Conservation (phyloP, 192 early-diverging fungal genomes). For the Obelidium mucronatum region DNA sequence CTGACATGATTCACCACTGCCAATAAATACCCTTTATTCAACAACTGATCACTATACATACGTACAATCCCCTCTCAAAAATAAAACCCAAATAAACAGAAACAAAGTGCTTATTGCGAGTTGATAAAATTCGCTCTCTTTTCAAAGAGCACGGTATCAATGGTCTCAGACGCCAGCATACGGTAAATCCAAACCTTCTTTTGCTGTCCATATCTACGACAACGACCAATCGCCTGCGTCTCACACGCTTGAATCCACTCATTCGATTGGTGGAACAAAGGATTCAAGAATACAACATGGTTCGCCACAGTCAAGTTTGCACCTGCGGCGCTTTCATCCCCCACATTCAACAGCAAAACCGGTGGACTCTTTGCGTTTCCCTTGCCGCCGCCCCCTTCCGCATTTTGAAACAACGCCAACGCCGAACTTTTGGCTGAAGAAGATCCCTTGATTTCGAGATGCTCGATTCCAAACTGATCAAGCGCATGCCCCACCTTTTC, state of each 20-base stretch:
- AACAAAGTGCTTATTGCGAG: background rate
- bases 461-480: slow-evolving; percentile 31
- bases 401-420: slow-evolving; percentile 43
- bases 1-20: too few species aligned
- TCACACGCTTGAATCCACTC: slow-evolving; percentile 45
- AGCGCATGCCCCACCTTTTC: slow-evolving; percentile 46
- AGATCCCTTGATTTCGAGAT: slow-evolving; percentile 49
- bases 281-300: slow-evolving; percentile 53
- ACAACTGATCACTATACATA: too few species aligned
- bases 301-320: slow-evolving; percentile 58
- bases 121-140: slow-evolving; percentile 29
- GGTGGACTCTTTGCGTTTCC: slow-evolving; percentile 5
- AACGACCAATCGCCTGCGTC: slow-evolving; percentile 56
- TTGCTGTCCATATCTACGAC: slow-evolving; percentile 52
- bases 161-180: slow-evolving; percentile 43
- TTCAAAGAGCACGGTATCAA: slow-evolving; percentile 48
- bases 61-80: too few species aligned
- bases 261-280: slow-evolving; percentile 42
- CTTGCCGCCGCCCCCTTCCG: slow-evolving; percentile 9
- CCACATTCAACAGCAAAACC: slow-evolving; percentile 52
- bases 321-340: slow-evolving; percentile 50
- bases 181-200: slow-evolving; percentile 51
- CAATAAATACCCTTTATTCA: too few species aligned
- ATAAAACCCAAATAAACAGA: background rate
- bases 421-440: slow-evolving; percentile 30